Evolutionary conservation across 495 filamentous ascomycete genomes (phyloP).

Genomic region (Neurospora hispaniola): DNA sequence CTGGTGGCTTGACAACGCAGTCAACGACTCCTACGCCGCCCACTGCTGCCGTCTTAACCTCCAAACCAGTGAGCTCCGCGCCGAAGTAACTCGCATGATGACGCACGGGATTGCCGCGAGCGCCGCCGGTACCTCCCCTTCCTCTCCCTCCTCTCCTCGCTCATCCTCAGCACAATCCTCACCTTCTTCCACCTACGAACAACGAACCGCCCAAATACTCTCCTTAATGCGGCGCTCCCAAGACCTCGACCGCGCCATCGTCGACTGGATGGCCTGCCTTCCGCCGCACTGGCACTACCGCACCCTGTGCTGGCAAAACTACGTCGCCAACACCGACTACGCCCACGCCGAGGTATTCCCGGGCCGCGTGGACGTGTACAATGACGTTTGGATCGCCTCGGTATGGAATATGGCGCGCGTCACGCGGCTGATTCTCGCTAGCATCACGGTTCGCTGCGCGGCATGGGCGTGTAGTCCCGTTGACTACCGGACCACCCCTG

Average conservation of each 20-base stretch:
- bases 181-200: background rate
- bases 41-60: slow-evolving; percentile 35
- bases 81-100: slow-evolving; percentile 33
- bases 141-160: background rate
- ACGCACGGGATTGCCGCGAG: slow-evolving; percentile 14
- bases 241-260: slow-evolving; percentile 30
- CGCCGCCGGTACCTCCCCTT: slow-evolving; percentile 23
- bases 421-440: slow-evolving; percentile 34
- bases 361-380: slow-evolving; percentile 40
- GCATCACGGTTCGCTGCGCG: slow-evolving; percentile 37
- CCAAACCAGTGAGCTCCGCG: slow-evolving; percentile 33
- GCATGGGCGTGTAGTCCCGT: slow-evolving; percentile 41
- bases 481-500: slow-evolving; percentile 43
- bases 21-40: slow-evolving; percentile 28
- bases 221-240: slow-evolving; percentile 33
- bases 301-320: slow-evolving; percentile 37
- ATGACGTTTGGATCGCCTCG: slow-evolving; percentile 38
- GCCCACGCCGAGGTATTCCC: slow-evolving; percentile 36
- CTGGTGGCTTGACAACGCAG: slow-evolving; percentile 40
- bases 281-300: slow-evolving; percentile 28
- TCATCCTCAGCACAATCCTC: background rate
- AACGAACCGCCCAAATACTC: slow-evolving; percentile 21
- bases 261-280: slow-evolving; percentile 31
- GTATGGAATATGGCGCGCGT: slow-evolving; percentile 38
- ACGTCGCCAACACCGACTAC: slow-evolving; percentile 28